Evolutionary conservation across 345 rosid genomes (phyloP).

Genomic region (Salix brachista): DNA sequence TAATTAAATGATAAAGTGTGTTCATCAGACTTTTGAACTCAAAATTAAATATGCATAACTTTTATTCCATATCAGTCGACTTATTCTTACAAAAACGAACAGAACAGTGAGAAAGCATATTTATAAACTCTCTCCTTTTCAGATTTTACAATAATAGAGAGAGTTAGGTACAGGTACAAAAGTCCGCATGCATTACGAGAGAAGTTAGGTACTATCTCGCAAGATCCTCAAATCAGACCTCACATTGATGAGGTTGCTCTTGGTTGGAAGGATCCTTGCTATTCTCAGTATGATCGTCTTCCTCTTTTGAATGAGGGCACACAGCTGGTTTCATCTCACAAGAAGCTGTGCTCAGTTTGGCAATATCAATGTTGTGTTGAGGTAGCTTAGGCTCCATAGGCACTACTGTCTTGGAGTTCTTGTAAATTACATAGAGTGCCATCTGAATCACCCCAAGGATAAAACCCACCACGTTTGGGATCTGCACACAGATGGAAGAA

Average conservation of each 20-base stretch:
- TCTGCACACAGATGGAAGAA: constrained; percentile 12
- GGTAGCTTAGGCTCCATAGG: neutral
- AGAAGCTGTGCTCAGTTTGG: neutral
- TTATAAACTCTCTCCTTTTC: neutral
- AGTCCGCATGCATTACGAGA: no score
- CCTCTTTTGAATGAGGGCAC: neutral
- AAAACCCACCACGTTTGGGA: constrained; percentile 40
- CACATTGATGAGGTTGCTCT: neutral
- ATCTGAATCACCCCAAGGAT: constrained; percentile 37
- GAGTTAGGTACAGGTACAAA: neutral
- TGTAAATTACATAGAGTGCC: constrained; percentile 33
- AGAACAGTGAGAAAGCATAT: neutral
- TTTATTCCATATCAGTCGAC: no score
- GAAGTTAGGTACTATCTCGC: no score
- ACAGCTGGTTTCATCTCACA: constrained; percentile 7
- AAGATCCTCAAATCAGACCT: neutral
- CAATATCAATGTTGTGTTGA: neutral
- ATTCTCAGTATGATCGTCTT: neutral
- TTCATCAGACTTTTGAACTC: no score
- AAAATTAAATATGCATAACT: no score
- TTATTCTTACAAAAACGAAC: no score
- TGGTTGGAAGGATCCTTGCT: neutral
- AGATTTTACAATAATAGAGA: neutral
- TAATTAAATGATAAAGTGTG: no score
- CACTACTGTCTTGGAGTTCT: constrained; percentile 7